Conservation (phyloP, 495 filamentous ascomycete species). For the Lasiosphaeriaceae sp. region DNA sequence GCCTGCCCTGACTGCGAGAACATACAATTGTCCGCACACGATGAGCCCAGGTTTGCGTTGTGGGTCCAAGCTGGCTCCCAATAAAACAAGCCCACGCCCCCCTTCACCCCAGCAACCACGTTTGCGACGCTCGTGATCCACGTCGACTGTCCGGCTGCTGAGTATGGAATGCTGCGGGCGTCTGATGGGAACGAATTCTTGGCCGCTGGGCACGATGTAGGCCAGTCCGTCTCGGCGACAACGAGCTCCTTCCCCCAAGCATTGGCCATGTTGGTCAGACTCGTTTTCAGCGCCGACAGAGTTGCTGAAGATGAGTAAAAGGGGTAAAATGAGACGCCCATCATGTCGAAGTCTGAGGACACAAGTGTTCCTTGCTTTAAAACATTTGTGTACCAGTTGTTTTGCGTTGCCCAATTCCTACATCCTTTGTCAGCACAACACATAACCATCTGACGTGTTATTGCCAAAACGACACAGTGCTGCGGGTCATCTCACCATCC, state of each 20-base stretch:
- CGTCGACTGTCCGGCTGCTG: conserved; percentile 54
- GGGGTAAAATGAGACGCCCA: conserved; percentile 69
- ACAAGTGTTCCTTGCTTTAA: conserved; percentile 49
- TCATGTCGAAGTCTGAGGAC: conserved; percentile 60
- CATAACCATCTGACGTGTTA: neutral
- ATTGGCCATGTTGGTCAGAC: conserved; percentile 54
- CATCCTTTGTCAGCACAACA: neutral
- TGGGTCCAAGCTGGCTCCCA: conserved; percentile 71
- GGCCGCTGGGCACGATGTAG: conserved; percentile 53
- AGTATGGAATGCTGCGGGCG: conserved; percentile 53
- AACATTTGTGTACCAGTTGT: conserved; percentile 58
- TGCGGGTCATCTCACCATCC: conserved; percentile 43
- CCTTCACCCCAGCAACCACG: conserved; percentile 47
- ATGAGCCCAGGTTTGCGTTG: conserved; percentile 56
- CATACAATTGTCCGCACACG: conserved; percentile 46
- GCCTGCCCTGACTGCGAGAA: conserved; percentile 32
- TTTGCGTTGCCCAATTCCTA: conserved; percentile 57
- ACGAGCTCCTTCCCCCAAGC: conserved; percentile 57
- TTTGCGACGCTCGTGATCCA: conserved; percentile 53
- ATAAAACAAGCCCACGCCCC: conserved; percentile 59
- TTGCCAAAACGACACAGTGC: neutral
- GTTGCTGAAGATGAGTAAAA: conserved; percentile 58
- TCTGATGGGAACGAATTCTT: conserved; percentile 56
- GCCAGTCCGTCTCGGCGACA: conserved; percentile 68
- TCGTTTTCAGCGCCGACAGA: conserved; percentile 50